Conservation (phyloP, 2,329 filamentous ascomycete genomes). For the Aspergillus costaricaensis region DNA sequence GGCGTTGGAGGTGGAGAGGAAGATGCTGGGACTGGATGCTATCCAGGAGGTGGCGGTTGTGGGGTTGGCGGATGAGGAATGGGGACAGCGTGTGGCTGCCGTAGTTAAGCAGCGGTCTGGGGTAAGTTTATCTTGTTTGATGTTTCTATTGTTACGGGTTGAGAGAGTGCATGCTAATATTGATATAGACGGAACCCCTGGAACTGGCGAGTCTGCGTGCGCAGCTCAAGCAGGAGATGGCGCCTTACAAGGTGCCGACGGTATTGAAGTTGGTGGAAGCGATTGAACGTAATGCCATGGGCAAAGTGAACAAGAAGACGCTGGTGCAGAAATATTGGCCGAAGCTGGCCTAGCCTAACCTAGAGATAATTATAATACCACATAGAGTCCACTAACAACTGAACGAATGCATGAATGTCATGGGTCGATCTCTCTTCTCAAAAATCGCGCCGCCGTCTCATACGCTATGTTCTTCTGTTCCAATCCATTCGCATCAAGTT, state of each 20-base stretch:
- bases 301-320: constrained; percentile 63
- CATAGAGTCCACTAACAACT: no score
- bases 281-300: constrained; percentile 69
- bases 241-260: constrained; percentile 90
- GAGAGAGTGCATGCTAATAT: constrained; percentile 10
- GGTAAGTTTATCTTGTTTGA: constrained; percentile 25
- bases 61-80: constrained; percentile 56
- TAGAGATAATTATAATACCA: background rate
- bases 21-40: constrained; percentile 53
- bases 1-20: constrained; percentile 57
- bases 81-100: constrained; percentile 57
- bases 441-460: constrained; percentile 28
- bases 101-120: constrained; percentile 47
- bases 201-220: constrained; percentile 36
- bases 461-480: constrained; percentile 34
- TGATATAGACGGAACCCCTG: constrained; percentile 26
- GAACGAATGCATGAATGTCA: constrained; percentile 3
- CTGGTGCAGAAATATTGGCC: constrained; percentile 44
- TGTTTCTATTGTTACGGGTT: background rate
- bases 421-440: constrained; percentile 6
- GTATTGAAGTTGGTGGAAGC: constrained; percentile 77
- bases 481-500: constrained; percentile 28
- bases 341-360: constrained; percentile 14
- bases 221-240: constrained; percentile 55
- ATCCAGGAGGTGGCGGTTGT: constrained; percentile 58